phyloP scores from a whole-genome alignment of 2,329 filamentous ascomycete species.

The Beauveria sp. region DNA sequence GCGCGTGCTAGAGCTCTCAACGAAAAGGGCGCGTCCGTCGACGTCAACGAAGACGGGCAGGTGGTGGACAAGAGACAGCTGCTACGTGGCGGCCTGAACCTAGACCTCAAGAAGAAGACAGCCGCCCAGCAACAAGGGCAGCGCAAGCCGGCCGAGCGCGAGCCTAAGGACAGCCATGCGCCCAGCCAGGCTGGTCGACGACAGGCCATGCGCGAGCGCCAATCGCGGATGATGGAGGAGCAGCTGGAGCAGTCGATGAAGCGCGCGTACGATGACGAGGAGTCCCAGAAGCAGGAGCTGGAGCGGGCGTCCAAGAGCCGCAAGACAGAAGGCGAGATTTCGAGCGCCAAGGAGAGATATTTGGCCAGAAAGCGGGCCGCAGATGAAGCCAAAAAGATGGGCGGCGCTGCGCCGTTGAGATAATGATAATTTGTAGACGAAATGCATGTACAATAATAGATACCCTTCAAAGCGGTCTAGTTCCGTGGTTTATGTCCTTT shows the following conservation, averaged over 20 bases:
- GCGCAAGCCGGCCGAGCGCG: constrained; percentile 20
- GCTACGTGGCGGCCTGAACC: constrained; percentile 66
- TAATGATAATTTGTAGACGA: neutral
- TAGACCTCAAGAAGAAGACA: constrained; percentile 54
- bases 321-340: constrained; percentile 71
- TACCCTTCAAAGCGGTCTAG: constrained; percentile 18
- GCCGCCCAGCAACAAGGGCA: constrained; percentile 23
- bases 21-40: constrained; percentile 51
- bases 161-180: constrained; percentile 30
- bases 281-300: constrained; percentile 54
- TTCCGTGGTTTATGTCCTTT: neutral
- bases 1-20: constrained; percentile 63
- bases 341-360: constrained; percentile 71
- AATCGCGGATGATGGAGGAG: constrained; percentile 70
- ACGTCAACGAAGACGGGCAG: constrained; percentile 74
- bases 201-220: constrained; percentile 64
- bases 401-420: constrained; percentile 20
- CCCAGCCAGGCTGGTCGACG: constrained; percentile 39
- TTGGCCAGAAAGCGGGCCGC: constrained; percentile 68
- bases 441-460: constrained; percentile 16
- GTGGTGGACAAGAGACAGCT: constrained; percentile 80
- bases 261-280: constrained; percentile 59
- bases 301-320: constrained; percentile 64
- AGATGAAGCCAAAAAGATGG: constrained; percentile 57
- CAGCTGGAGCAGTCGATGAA: constrained; percentile 69